phyloP scores from a whole-genome alignment of 805 yeast genomes.

The Candida gorgasii region DNA sequence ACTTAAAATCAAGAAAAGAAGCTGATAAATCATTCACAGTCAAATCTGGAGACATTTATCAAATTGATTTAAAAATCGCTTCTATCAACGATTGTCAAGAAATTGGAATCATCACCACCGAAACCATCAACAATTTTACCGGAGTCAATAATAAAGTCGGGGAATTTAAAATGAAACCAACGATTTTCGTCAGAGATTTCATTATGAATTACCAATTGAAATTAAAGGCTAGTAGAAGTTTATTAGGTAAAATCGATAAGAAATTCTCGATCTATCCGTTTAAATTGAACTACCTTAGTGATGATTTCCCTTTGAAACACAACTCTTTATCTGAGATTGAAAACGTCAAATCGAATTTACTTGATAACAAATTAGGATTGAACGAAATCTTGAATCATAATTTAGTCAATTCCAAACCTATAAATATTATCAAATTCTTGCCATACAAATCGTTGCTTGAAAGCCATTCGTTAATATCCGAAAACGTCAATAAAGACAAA shows the following conservation, averaged over 20 bases:
- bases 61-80: conserved; percentile 79
- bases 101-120: conserved; percentile 68
- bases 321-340: conserved; percentile 39
- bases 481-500: conserved; percentile 67
- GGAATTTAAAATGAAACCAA: conserved; percentile 58
- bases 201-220: conserved; percentile 79
- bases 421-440: conserved; percentile 68
- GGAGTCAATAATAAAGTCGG: conserved; percentile 60
- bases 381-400: conserved; percentile 79
- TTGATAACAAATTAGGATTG: conserved; percentile 70
- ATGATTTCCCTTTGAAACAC: conserved; percentile 57
- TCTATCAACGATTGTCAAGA: conserved; percentile 55
- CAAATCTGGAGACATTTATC: conserved; percentile 80
- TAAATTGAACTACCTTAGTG: conserved; percentile 73
- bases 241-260: conserved; percentile 70
- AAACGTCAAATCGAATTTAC: conserved; percentile 54
- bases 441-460: conserved; percentile 72
- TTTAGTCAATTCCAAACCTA: conserved; percentile 71
- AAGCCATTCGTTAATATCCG: conserved; percentile 64
- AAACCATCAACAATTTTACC: conserved; percentile 61
- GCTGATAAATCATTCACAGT: conserved; percentile 66
- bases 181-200: conserved; percentile 81
- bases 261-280: conserved; percentile 86
- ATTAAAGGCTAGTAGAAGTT: conserved; percentile 68
- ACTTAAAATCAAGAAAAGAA: conserved; percentile 19